phyloP scores from a whole-genome alignment of 2,329 filamentous ascomycete genomes.

The Madurella mycetomatis region DNA sequence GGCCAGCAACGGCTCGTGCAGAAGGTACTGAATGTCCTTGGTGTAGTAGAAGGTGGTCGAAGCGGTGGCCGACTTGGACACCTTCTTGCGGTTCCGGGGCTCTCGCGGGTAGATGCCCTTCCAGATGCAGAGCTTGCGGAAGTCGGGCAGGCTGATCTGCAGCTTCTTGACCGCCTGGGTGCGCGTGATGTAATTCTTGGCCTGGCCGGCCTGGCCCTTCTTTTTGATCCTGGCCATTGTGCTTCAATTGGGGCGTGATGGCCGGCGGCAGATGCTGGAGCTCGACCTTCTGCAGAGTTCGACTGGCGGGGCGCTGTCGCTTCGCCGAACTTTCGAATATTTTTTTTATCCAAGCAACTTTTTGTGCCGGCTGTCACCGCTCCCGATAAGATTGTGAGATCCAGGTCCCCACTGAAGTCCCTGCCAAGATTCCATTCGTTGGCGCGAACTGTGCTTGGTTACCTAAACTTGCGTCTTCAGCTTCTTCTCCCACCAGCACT shows the following conservation, averaged over 20 bases:
- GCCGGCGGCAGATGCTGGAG: constrained; percentile 7
- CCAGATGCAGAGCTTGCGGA: constrained; percentile 98
- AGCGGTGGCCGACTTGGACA: constrained; percentile 80
- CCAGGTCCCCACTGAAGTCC: not conserved
- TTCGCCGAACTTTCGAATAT: constrained; percentile 21
- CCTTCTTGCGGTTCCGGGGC: constrained; percentile 95
- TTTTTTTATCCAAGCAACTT: constrained; percentile 23
- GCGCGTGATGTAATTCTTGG: constrained; percentile 97
- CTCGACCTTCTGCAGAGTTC: constrained; percentile 3
- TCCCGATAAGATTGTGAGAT: constrained; percentile 19
- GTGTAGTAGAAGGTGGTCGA: constrained; percentile 89
- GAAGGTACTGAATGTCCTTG: constrained; percentile 96
- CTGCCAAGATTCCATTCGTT: constrained; percentile 11
- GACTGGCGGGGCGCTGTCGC: constrained; percentile 20
- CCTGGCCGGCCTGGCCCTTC: constrained; percentile 86
- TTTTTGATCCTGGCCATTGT: constrained; percentile 78
- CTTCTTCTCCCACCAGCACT: constrained; percentile 2
- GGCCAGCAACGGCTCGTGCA: constrained; percentile 88
- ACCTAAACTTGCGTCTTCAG: not conserved
- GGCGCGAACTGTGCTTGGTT: not conserved
- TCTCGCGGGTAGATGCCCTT: constrained; percentile 99
- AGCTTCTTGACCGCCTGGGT: constrained; percentile 97
- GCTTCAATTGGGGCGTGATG: constrained; percentile 22
- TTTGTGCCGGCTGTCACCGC: constrained; percentile 28
- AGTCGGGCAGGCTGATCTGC: constrained; percentile 94